These are phyloP conservation scores for Alectoria sarmentosa DNA, from an alignment of 495 filamentous ascomycete genomes.

Conservation along the genomic window DNA sequence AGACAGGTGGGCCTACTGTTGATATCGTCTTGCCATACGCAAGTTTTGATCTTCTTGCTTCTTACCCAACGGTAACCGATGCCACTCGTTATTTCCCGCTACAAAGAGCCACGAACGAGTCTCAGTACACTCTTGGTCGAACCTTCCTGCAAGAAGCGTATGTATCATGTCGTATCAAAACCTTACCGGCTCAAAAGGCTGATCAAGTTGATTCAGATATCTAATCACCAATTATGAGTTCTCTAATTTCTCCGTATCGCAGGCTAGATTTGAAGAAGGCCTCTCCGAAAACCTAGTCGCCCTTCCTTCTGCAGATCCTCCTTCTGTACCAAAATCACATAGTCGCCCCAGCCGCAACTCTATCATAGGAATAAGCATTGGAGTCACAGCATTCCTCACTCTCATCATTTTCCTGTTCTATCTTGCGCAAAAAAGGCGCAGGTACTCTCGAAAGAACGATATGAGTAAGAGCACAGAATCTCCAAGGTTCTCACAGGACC, in stretches of 20 bases:
- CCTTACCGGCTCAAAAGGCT: background rate
- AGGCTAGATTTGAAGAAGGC: conserved; percentile 14
- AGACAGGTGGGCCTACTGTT: conserved; percentile 36
- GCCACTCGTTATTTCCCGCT: conserved; percentile 44
- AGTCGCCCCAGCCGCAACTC: background rate
- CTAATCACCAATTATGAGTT: conserved; percentile 25
- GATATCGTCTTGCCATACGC: conserved; percentile 47
- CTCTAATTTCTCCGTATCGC: conserved; percentile 23
- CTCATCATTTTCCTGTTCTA: background rate
- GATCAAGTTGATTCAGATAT: conserved; percentile 15
- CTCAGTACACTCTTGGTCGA: conserved; percentile 48
- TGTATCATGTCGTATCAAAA: conserved; percentile 7
- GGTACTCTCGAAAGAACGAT: too few relatives aligned
- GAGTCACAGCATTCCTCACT: background rate
- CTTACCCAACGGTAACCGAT: conserved; percentile 28
- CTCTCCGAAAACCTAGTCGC: conserved; percentile 5
- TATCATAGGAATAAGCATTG: conserved; percentile 8
- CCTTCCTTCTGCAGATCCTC: background rate
- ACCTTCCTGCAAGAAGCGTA: conserved; percentile 51
- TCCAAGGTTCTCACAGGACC: background rate
- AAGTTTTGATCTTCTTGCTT: conserved; percentile 43
- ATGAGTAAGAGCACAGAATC: background rate
- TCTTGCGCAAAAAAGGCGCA: background rate
- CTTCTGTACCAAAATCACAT: background rate
- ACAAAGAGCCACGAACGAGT: conserved; percentile 38